Percentiles rank a stretch among this genome's conserved stretches.
phyloP scores from a whole-genome alignment of 169 alveolate species.

The Plasmodium coatneyi region DNA sequence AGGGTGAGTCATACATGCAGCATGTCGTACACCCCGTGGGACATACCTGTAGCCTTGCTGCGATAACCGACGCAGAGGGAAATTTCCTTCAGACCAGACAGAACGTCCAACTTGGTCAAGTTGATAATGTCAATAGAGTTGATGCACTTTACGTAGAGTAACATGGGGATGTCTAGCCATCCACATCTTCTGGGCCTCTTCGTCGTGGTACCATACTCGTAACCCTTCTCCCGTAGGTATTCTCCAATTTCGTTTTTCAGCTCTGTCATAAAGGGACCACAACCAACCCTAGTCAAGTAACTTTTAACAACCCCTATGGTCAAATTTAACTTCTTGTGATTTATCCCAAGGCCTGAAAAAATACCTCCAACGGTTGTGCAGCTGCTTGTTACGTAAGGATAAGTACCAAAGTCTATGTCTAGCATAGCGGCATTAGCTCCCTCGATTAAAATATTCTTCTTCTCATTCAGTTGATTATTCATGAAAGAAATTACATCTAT shows the following conservation, averaged over 20 bases:
- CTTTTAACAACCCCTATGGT: conserved; percentile 93
- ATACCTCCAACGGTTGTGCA: conserved; percentile 82
- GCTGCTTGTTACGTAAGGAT: conserved; percentile 85
- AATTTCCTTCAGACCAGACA: conserved; percentile 90
- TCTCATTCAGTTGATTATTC: conserved; percentile 80
- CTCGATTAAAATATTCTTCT: conserved; percentile 78
- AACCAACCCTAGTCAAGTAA: conserved; percentile 97
- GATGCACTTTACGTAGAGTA: conserved; percentile 79
- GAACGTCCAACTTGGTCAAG: conserved; percentile 94
- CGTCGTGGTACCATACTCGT: conserved; percentile 96
- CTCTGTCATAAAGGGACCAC: conserved; percentile 98
- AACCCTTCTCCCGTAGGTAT: conserved; percentile 89
- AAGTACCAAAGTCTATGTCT: conserved; percentile 84
- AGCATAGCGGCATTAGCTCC: conserved; percentile 87
- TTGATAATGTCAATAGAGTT: conserved; percentile 89
- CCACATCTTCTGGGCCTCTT: conserved; percentile 97
- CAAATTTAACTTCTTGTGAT: conserved; percentile 75
- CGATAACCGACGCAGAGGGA: conserved; percentile 87
- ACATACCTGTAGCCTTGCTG: conserved; percentile 78
- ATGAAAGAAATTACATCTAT: conserved; percentile 83
- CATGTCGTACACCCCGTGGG: background rate
- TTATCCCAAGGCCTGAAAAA: conserved; percentile 81
- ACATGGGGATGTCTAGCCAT: conserved; percentile 95
- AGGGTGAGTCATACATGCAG: background rate
- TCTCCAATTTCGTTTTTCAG: conserved; percentile 83